A percentile compares a stretch with the other conserved stretches of the same genome.
These are phyloP conservation scores for Trichoderma atroviride DNA, from an alignment of 2,329 filamentous ascomycete species.

Conservation along the genomic window DNA sequence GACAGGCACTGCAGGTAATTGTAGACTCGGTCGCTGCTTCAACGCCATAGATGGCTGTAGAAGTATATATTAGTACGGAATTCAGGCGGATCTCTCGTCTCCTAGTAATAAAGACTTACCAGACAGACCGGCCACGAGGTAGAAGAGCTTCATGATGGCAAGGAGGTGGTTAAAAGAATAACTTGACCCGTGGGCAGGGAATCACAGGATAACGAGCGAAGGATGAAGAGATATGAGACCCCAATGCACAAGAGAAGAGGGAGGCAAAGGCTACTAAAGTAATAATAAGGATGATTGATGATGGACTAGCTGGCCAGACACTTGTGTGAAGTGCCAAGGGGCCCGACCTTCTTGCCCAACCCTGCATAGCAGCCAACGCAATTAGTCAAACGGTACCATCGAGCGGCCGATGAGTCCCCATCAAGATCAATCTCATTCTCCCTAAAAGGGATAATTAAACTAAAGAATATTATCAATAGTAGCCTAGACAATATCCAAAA, in stretches of 20 bases:
- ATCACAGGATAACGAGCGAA: background rate
- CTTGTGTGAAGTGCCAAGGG: background rate
- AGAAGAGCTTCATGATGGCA: background rate
- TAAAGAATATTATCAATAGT: background rate
- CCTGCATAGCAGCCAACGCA: background rate
- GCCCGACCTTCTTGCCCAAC: background rate
- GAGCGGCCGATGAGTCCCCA: background rate
- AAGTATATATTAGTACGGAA: background rate
- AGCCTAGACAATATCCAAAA: background rate
- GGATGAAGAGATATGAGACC: background rate
- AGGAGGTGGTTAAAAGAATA: no score
- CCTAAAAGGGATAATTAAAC: background rate
- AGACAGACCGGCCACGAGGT: background rate
- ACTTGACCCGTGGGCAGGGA: background rate
- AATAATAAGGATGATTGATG: background rate
- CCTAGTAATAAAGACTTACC: background rate
- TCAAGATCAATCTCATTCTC: background rate
- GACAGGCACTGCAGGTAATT: background rate
- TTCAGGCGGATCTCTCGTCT: background rate
- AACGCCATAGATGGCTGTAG: background rate
- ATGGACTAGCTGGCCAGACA: background rate
- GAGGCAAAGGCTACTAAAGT: background rate
- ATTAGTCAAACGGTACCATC: no score
- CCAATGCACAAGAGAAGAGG: background rate
- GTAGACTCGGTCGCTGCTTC: background rate